Evolutionary conservation across 2,329 filamentous ascomycete species (phyloP).

Genomic region (Aspergillus pseudotamarii): DNA sequence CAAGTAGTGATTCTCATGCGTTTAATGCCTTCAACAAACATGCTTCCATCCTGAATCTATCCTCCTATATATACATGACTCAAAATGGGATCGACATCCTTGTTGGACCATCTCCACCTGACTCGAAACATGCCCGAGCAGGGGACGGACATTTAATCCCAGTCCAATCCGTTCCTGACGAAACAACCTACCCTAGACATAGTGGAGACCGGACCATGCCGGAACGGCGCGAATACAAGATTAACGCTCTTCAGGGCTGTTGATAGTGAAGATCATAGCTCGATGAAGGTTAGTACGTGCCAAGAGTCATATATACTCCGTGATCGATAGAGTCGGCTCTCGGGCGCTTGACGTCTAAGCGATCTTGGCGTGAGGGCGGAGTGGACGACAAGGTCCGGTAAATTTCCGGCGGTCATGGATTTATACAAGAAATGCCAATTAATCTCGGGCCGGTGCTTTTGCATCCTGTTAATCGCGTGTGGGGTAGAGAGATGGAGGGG

Average conservation of each 20-base stretch:
- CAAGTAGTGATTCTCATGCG: neutral
- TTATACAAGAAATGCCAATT: neutral
- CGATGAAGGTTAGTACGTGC: neutral
- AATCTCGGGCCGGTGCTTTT: neutral
- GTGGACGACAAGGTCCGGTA: slow-evolving; percentile 13
- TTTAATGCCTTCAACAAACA: neutral
- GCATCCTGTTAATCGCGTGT: neutral
- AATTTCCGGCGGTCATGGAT: slow-evolving; percentile 4
- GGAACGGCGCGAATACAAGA: neutral
- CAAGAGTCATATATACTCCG: neutral
- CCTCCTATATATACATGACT: slow-evolving; percentile 9
- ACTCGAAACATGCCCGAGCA: neutral
- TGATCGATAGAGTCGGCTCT: neutral
- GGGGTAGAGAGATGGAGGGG: neutral
- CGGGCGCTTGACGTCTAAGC: neutral
- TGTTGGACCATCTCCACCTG: neutral
- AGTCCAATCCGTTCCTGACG: neutral
- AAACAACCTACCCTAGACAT: neutral
- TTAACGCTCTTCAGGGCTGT: neutral
- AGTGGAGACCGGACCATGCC: neutral
- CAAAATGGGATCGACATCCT: slow-evolving; percentile 5
- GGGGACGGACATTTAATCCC: slow-evolving; percentile 11
- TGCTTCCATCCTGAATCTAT: no score
- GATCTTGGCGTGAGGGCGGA: slow-evolving; percentile 7
- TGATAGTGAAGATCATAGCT: neutral